A percentile compares a stretch with the other conserved stretches of the same genome.
phyloP scores from a whole-genome alignment of 2,329 filamentous ascomycete genomes.

The Delphinella strobiligena region DNA sequence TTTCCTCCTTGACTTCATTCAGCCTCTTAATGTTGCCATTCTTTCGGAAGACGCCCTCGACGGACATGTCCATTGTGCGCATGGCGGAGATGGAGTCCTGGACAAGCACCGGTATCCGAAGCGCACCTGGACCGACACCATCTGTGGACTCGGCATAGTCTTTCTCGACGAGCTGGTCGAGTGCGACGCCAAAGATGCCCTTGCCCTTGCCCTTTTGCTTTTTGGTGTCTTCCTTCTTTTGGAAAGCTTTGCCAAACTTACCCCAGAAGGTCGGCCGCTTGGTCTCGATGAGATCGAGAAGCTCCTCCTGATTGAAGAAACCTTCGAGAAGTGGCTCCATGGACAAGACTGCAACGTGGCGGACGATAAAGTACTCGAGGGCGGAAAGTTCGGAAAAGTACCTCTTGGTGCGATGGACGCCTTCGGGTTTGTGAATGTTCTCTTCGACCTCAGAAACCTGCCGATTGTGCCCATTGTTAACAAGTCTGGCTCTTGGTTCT shows the following conservation, averaged over 20 bases:
- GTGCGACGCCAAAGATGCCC: conserved; percentile 79
- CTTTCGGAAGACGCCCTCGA: conserved; percentile 97
- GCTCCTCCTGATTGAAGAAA: conserved; percentile 86
- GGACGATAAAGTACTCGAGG: conserved; percentile 93
- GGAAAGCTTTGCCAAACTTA: conserved; percentile 89
- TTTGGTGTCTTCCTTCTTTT: conserved; percentile 16
- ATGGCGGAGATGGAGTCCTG: conserved; percentile 90
- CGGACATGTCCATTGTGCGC: conserved; percentile 97
- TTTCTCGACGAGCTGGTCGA: conserved; percentile 81
- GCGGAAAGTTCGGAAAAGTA: conserved; percentile 96
- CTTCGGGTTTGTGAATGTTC: conserved; percentile 28
- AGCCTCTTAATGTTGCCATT: conserved; percentile 96
- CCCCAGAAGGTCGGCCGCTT: conserved; percentile 95
- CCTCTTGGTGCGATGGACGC: conserved; percentile 52
- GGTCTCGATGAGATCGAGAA: conserved; percentile 84
- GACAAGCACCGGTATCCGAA: conserved; percentile 87
- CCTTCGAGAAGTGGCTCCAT: conserved; percentile 87
- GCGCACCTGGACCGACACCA: conserved; percentile 79
- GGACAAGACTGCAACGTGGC: conserved; percentile 84
- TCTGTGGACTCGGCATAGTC: conserved; percentile 97
- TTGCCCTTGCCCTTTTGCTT: conserved; percentile 68
- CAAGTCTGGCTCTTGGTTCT: conserved; percentile 55
- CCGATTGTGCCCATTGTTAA: conserved; percentile 50
- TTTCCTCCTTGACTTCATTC: conserved; percentile 70
- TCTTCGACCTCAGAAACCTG: conserved; percentile 47